A percentile compares a stretch with the other conserved stretches of the same genome.
Conservation (phyloP, 1,284 basidiomycete genomes). For the Fomitopsis palustris region DNA sequence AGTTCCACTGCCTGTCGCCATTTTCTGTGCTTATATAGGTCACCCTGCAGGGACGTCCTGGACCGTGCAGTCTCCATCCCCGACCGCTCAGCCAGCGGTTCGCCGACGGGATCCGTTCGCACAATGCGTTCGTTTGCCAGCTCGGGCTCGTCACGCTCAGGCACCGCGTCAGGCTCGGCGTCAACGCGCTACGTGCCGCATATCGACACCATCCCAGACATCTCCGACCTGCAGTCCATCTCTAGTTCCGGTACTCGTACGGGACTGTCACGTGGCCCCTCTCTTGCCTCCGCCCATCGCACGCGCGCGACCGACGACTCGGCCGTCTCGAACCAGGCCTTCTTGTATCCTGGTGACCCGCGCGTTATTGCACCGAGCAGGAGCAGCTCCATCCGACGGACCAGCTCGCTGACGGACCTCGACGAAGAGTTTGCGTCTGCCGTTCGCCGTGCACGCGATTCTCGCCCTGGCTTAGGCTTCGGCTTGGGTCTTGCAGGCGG, state of each 20-base stretch:
- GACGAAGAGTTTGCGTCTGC: conserved; percentile 63
- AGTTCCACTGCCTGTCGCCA: conserved; percentile 22
- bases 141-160: conserved; percentile 30
- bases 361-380: conserved; percentile 66
- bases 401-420: conserved; percentile 73
- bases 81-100: conserved; percentile 50
- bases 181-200: conserved; percentile 74
- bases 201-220: conserved; percentile 59
- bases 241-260: conserved; percentile 39
- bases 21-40: conserved; percentile 6
- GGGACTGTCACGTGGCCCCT: conserved; percentile 37
- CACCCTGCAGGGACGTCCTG: conserved; percentile 58
- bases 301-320: conserved; percentile 67
- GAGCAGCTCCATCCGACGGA: conserved; percentile 57
- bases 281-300: conserved; percentile 52
- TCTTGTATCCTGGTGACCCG: conserved; percentile 64
- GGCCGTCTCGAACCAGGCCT: conserved; percentile 56
- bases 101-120: conserved; percentile 68
- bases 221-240: conserved; percentile 50
- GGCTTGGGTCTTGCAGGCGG: conserved; percentile 38
- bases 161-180: conserved; percentile 48
- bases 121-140: conserved; percentile 59
- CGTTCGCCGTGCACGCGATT: conserved; percentile 39
- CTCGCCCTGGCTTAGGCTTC: conserved; percentile 44
- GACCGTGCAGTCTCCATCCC: conserved; percentile 48